Evolutionary conservation across 2,329 filamentous ascomycete species (phyloP), one percentile per base, ranked within the genome.

Genomic region (Cercospora janseana): DNA sequence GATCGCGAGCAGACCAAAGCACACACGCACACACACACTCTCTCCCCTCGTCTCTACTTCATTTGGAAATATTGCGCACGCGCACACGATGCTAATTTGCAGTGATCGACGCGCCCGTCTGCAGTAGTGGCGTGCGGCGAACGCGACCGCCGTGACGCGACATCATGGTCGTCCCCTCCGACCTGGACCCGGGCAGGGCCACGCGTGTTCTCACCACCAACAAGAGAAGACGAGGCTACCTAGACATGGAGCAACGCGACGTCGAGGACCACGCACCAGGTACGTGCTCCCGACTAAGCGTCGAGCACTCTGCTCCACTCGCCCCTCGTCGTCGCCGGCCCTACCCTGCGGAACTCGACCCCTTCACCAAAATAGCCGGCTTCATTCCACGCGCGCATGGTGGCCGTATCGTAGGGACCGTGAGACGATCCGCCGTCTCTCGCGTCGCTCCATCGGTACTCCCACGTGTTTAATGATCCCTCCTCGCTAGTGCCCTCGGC

Each of bases 351-450:
- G 57, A 75, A 78, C 56, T 77, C 92, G 18, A 95, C 89, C 0
- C 88, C 88, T 57, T 93, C 86, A 9, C 84, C 86, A 70, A 98
- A 98, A 67, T 97, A 97, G 2, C 93, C 93, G 18, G 89, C 89
- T 55, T 88, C 83, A 60, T 86, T 83, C 93, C 93, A 98, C 2
- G 88, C 87, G 62, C 83, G 81, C 93, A 98, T 97, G 28, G 86
- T 92, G 4, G 78, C 69, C 6, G 79, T 81, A 65, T 96, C 89
- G 68, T 90, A 98, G 0, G 93, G 92, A 0, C 93, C 93, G 69
- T 98, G 89, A 51, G 80, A 79, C 40, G 81, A 79, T 8, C 81
- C 88, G 21, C 82, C 86, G 64, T 95, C 92, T 31, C 90, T 79
- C 13, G 88, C 88, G 67, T 95, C 90, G 29, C 83, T 85, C 93